These are phyloP conservation scores for Stephania cephalantha DNA, from an alignment of 164 flowering plant species.

Conservation along the genomic window DNA sequence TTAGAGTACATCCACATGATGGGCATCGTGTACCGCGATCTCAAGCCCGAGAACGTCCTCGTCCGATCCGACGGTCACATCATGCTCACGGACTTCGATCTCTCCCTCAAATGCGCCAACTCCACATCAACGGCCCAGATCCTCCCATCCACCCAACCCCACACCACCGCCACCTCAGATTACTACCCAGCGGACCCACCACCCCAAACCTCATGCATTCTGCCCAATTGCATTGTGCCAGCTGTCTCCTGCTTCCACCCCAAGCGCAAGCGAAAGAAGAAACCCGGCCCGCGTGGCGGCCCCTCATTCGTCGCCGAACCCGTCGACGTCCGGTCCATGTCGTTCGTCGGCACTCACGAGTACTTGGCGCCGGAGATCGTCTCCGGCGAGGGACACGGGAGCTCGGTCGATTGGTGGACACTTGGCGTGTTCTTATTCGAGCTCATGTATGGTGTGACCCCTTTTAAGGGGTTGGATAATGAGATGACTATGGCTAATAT, in stretches of 20 bases:
- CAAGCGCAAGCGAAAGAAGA: slow-evolving; percentile 49
- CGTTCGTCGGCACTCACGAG: slow-evolving; percentile 91
- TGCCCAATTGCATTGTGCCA: slow-evolving; percentile 74
- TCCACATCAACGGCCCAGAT: slow-evolving; percentile 45
- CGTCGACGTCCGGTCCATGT: slow-evolving; percentile 69
- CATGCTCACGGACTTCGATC: slow-evolving; percentile 88
- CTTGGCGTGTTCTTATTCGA: slow-evolving; percentile 74
- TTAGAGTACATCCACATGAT: slow-evolving; percentile 82
- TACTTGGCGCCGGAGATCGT: slow-evolving; percentile 88
- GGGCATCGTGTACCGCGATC: slow-evolving; percentile 86
- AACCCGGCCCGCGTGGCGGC: slow-evolving; percentile 21
- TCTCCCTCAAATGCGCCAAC: slow-evolving; percentile 56
- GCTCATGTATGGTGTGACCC: slow-evolving; percentile 67
- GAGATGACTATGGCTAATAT: slow-evolving; percentile 77
- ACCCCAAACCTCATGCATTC: slow-evolving; percentile 53
- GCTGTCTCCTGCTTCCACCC: slow-evolving; percentile 75
- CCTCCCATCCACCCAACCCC: slow-evolving; percentile 30
- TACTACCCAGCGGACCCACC: slow-evolving; percentile 24
- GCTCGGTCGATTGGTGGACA: slow-evolving; percentile 96
- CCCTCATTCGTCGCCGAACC: slow-evolving; percentile 74
- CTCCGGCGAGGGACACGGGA: slow-evolving; percentile 86
- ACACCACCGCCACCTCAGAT: slow-evolving; percentile 1
- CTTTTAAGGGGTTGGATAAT: slow-evolving; percentile 65
- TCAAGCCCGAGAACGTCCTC: slow-evolving; percentile 86
- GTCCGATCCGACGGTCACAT: slow-evolving; percentile 83